These are phyloP conservation scores for Spizellomyces sp. DNA, from an alignment of 192 early-diverging fungal species.

Conservation along the genomic window DNA sequence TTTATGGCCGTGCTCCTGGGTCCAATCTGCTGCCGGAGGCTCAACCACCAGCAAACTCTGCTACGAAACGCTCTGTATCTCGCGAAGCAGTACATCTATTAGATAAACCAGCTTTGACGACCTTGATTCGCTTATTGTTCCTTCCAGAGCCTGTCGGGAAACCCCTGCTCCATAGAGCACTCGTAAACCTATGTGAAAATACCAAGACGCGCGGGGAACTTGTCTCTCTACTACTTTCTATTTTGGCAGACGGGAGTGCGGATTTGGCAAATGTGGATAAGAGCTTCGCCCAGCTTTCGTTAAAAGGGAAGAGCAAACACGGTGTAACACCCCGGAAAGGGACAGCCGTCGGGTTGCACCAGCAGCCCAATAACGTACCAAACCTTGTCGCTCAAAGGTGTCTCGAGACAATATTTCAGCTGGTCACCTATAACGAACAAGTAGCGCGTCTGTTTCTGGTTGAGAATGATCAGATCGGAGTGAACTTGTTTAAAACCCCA, in stretches of 20 bases:
- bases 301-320: conserved; percentile 56
- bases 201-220: conserved; percentile 81
- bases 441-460: conserved; percentile 78
- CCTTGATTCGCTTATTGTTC: conserved; percentile 85
- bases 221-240: conserved; percentile 81
- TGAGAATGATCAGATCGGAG: conserved; percentile 61
- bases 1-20: conserved; percentile 8
- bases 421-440: conserved; percentile 78
- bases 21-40: background rate
- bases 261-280: conserved; percentile 78
- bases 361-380: conserved; percentile 61
- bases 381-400: conserved; percentile 89
- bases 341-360: background rate
- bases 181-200: conserved; percentile 89
- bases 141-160: conserved; percentile 75
- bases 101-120: conserved; percentile 77
- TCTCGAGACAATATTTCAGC: conserved; percentile 78
- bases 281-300: conserved; percentile 73
- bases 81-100: conserved; percentile 81
- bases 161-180: conserved; percentile 63
- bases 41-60: conserved; percentile 15
- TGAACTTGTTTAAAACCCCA: conserved; percentile 19
- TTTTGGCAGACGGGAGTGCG: conserved; percentile 79
- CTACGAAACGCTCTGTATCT: conserved; percentile 43
- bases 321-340: conserved; percentile 2